phyloP scores from a whole-genome alignment of 2,329 filamentous ascomycete genomes.

The Lasiodiplodia theobromae region DNA sequence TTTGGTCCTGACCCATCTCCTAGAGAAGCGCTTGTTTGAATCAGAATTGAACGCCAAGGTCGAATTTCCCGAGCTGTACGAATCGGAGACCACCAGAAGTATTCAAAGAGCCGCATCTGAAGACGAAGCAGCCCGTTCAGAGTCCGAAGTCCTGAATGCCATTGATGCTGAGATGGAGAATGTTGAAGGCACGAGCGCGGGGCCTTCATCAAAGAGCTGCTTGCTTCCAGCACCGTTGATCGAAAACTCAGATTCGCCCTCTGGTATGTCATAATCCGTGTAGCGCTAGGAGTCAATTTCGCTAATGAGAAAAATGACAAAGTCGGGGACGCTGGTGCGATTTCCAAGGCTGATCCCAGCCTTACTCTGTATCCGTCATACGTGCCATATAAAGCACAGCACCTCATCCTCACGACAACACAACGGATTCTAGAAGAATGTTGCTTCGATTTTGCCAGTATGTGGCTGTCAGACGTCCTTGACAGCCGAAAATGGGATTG shows the following conservation, averaged over 20 bases:
- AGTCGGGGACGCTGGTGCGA: not conserved
- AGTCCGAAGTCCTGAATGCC: conserved; percentile 39
- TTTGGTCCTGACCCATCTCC: conserved; percentile 5
- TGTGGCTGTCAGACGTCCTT: conserved; percentile 43
- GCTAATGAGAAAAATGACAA: not conserved
- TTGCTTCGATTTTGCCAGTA: conserved; percentile 50
- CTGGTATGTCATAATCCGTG: not conserved
- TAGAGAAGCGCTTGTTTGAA: conserved; percentile 37
- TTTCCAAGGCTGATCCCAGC: not conserved
- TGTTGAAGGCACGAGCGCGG: not conserved
- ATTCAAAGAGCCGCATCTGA: conserved; percentile 42
- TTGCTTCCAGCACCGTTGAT: not conserved
- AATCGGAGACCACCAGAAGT: conserved; percentile 36
- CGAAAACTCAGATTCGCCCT: not conserved
- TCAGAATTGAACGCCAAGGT: conserved; percentile 44
- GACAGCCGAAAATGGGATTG: conserved; percentile 41
- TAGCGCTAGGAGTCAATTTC: not conserved
- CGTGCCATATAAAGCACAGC: conserved; percentile 47
- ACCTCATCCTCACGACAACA: conserved; percentile 46
- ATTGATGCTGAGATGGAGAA: conserved; percentile 26
- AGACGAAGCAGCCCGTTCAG: conserved; percentile 39
- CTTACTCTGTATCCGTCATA: conserved; percentile 43
- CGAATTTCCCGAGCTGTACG: conserved; percentile 46
- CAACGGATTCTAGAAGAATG: conserved; percentile 49
- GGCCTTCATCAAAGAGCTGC: not conserved